Base-by-base conservation (phyloP, 1,284 basidiomycete species). In the Malassezia dermatis region DNA sequence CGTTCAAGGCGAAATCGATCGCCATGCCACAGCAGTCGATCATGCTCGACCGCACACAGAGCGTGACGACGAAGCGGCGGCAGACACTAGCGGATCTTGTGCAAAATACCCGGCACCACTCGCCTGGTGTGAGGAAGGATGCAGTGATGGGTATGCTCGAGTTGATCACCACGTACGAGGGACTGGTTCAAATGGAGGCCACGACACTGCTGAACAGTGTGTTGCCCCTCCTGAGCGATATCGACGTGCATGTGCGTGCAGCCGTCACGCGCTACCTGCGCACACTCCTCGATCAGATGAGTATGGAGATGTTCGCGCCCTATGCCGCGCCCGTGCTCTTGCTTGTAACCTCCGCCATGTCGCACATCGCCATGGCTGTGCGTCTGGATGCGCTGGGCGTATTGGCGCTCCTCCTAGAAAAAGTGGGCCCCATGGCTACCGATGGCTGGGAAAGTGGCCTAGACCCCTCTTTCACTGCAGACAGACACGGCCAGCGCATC, bases 291-390 rank as follows among this genome's bases (percentile, higher is more conserved):
- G 81, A 82, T 17, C 78, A 80, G 47, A 76, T 89, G 24, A 79
- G 84, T 1, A 68, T 76, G 30, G 86, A 86, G 67, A 56, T 48
- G 47, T 47, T 56, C 23, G 53, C 58, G 85, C 86, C 79, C 82
- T 48, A 80, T 82, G 51, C 75, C 89, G 1, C 66, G 78, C 3
- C 88, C 86, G 7, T 88, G 89, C 71, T 80, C 84, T 4, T 80
- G 84, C 94, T 89, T 74, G 83, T 84, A 0, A 84, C 88, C 1
- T 93, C 91, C 4, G 89, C 89, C 0, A 85, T 94, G 72, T 90
- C 88, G 0, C 86, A 94, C 67, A 94, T 98, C 54, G 93, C 90
- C 73, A 89, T 89, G 8, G 88, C 91, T 66, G 87, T 96, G 55
- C 81, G 89, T 8, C 80, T 95, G 41, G 93, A 96, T 70, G 89